Percentiles rank a stretch among this genome's conserved stretches.
Evolutionary conservation across 352 stramenopile species (phyloP).

Genomic region (Pythium dissimile): DNA sequence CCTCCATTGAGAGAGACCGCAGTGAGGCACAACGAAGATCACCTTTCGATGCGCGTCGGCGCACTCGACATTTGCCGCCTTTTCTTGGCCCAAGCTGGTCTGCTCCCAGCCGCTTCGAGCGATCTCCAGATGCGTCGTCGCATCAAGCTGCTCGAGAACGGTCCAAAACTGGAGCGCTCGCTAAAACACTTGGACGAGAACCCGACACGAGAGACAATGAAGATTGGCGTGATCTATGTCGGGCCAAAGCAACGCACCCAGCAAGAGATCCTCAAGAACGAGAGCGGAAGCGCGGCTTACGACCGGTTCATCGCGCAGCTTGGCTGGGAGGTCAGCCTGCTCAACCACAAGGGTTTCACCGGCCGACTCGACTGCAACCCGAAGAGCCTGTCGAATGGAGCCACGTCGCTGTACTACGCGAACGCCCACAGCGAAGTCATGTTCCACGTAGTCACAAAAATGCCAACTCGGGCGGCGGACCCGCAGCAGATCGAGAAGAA

Average conservation of each 20-base stretch:
- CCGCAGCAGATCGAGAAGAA: conserved; percentile 89
- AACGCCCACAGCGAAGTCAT: conserved; percentile 83
- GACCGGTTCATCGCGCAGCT: conserved; percentile 69
- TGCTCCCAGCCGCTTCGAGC: conserved; percentile 61
- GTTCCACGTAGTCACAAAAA: conserved; percentile 87
- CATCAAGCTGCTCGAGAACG: conserved; percentile 79
- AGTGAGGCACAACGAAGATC: conserved; percentile 26
- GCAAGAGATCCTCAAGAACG: conserved; percentile 79
- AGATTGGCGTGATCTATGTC: conserved; percentile 87
- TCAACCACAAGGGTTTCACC: conserved; percentile 65
- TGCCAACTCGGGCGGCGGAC: conserved; percentile 76
- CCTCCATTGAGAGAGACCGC: conserved; percentile 41
- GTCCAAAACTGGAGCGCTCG: conserved; percentile 73
- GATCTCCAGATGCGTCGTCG: conserved; percentile 50
- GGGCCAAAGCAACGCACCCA: conserved; percentile 68
- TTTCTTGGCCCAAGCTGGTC: conserved; percentile 71
- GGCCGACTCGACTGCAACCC: conserved; percentile 79
- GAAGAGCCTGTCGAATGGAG: conserved; percentile 76
- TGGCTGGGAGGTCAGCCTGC: conserved; percentile 73
- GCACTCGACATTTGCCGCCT: conserved; percentile 79
- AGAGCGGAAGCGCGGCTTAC: conserved; percentile 59
- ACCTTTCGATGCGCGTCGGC: conserved; percentile 49
- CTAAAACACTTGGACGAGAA: conserved; percentile 82
- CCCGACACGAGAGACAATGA: conserved; percentile 88
- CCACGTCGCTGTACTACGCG: conserved; percentile 72